Percentiles rank a stretch among this genome's conserved stretches.
These are phyloP conservation scores for Mantamonas sphyraenae DNA, from an alignment of 78 protist genomes.

Conservation along the genomic window DNA sequence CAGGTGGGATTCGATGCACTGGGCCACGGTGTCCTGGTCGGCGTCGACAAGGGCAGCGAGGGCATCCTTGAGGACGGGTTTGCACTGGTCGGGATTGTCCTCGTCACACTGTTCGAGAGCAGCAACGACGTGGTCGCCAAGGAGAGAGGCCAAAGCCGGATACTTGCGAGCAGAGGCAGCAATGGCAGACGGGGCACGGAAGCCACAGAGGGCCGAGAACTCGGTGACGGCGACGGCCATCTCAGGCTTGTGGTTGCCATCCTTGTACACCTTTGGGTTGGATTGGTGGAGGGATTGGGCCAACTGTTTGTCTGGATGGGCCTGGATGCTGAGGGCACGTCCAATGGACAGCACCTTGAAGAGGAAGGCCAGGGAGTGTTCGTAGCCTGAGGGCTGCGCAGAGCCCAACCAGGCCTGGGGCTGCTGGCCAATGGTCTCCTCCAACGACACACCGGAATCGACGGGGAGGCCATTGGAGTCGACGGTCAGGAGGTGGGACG, in stretches of 20 bases:
- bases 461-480: not conserved
- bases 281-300: slow-evolving; percentile 66
- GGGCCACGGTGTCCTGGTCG: not conserved
- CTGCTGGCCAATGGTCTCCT: not conserved
- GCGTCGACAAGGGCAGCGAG: not conserved
- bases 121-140: too few species aligned
- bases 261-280: slow-evolving; percentile 68
- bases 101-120: too few species aligned
- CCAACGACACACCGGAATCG: not conserved
- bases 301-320: slow-evolving; percentile 89
- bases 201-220: slow-evolving; percentile 76
- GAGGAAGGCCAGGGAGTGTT: slow-evolving; percentile 76
- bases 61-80: not conserved
- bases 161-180: too few species aligned
- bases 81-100: not conserved
- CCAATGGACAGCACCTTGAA: slow-evolving; percentile 85
- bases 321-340: slow-evolving; percentile 70
- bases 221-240: slow-evolving; percentile 85
- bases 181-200: too few species aligned
- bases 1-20: not conserved
- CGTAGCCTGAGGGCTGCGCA: not conserved
- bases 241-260: slow-evolving; percentile 94
- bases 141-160: slow-evolving; percentile 28
- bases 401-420: not conserved
- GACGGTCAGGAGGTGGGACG: slow-evolving; percentile 22